These are phyloP conservation scores for Primulina eburnea DNA, from an alignment of 257 asterid genomes.

Conservation along the genomic window DNA sequence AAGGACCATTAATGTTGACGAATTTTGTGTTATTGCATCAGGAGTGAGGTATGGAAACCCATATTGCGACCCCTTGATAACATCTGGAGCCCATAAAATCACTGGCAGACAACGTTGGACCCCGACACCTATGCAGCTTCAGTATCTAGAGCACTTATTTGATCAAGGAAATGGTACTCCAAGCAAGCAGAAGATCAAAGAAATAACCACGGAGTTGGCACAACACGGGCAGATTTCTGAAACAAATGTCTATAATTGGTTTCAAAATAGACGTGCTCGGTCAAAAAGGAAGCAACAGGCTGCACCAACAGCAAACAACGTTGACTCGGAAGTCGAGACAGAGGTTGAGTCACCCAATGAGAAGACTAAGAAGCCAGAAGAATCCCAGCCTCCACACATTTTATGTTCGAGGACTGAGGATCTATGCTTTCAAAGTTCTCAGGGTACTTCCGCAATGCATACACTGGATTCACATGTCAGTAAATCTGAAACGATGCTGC, in stretches of 20 bases:
- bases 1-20: background rate
- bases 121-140: slow-evolving; percentile 93
- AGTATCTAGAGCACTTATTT: slow-evolving; percentile 85
- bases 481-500: slow-evolving; percentile 65
- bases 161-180: slow-evolving; percentile 97
- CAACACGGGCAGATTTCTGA: slow-evolving; percentile 98
- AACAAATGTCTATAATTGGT: slow-evolving; percentile 97
- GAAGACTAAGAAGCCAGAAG: slow-evolving; percentile 79
- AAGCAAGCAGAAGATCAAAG: slow-evolving; percentile 92
- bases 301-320: slow-evolving; percentile 43
- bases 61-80: slow-evolving; percentile 67
- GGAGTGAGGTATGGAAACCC: slow-evolving; percentile 86
- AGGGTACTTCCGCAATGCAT: slow-evolving; percentile 40
- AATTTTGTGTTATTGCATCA: slow-evolving; percentile 30
- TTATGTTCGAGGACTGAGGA: slow-evolving; percentile 52
- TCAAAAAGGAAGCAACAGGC: slow-evolving; percentile 90
- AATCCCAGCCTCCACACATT: slow-evolving; percentile 48
- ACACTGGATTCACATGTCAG: slow-evolving; percentile 48
- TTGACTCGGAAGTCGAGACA: slow-evolving; percentile 85
- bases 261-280: slow-evolving; percentile 96
- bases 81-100: slow-evolving; percentile 79
- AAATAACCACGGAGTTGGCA: slow-evolving; percentile 75
- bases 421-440: slow-evolving; percentile 60
- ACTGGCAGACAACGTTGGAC: slow-evolving; percentile 95
- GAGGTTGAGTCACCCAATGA: slow-evolving; percentile 93